Evolutionary conservation across 495 filamentous ascomycete species (phyloP), one percentile per base, ranked within the genome.

Genomic region (Penicillium soppii): DNA sequence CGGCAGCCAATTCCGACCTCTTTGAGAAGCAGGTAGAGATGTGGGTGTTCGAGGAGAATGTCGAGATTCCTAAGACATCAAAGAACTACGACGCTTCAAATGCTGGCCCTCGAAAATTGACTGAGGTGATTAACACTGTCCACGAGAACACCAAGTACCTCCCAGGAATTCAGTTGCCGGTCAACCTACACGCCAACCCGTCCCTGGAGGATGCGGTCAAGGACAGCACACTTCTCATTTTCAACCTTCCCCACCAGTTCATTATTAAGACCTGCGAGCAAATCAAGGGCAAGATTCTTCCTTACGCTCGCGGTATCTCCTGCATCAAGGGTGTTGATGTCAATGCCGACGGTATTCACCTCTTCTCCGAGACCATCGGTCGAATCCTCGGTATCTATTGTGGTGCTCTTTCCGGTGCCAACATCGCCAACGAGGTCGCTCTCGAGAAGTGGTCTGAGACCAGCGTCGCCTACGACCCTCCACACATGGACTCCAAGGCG

Each of bases 61-160:
- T 92, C 33, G 82, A 82, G 43, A 73, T 95, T 44, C 71, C 88
- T n/a, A 75, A 84, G 61, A 70, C 71, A 38, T 87, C 82, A 8
- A 74, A 72, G 33, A 73, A 86, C 72, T 84, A 85, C 68, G 69
- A 85, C 51, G 55, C 81, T 40, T 66, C 71, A 23, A 77, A 73
- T 52, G 77, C 81, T 49, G 74, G 82, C 40, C 82, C 85, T 2
- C 88, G 90, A 65, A 96, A 95, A 66, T 83, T 99, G 63, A 95
- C 92, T 7, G 70, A 82, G 10, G 69, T 99, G 52, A 94, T 99
- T 84, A 99, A 99, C 75, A 77, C 77, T 21, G 73, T 85, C 57
- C 91, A 99, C 69, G 95, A 99, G 76, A 99, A 99, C 66, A 78
- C 95, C 72, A 99, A 97, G 66, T 99, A 99, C 72, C 88, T 99